Percentiles rank a stretch among this genome's conserved stretches.
Evolutionary conservation across 306 rosid genomes (phyloP).

Genomic region (Lablab purpureus): DNA sequence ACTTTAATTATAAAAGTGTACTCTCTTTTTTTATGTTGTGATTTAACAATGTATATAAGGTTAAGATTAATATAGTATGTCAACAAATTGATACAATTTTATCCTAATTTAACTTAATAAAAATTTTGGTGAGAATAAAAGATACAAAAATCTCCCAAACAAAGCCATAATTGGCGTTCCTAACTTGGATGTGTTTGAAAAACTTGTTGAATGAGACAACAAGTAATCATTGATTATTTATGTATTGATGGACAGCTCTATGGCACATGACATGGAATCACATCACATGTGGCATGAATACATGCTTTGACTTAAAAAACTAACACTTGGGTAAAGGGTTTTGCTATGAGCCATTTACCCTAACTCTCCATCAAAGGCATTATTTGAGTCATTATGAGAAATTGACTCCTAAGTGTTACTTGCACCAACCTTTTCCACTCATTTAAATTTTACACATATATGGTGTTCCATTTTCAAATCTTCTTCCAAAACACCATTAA

Average conservation of each 20-base stretch:
- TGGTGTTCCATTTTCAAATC: not conserved
- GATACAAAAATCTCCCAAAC: no score
- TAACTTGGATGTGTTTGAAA: slow-evolving; percentile 43
- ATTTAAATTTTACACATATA: slow-evolving; percentile 15
- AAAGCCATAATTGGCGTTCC: not conserved
- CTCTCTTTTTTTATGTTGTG: no score
- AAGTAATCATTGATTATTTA: slow-evolving; percentile 39
- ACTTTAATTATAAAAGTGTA: no score
- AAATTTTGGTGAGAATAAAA: no score
- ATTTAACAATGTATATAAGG: no score
- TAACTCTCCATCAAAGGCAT: slow-evolving; percentile 1
- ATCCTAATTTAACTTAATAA: no score
- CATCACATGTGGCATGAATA: slow-evolving; percentile 45
- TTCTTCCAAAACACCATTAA: not conserved
- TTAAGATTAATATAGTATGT: no score
- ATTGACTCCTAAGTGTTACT: slow-evolving; percentile 21
- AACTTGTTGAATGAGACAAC: slow-evolving; percentile 37
- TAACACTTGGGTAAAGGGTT: slow-evolving; percentile 11
- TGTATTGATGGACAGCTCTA: slow-evolving; percentile 37
- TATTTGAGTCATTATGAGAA: slow-evolving; percentile 41
- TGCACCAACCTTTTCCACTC: slow-evolving; percentile 41
- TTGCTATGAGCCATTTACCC: slow-evolving; percentile 21
- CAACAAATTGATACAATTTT: no score
- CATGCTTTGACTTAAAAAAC: slow-evolving; percentile 43
- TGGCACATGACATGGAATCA: slow-evolving; percentile 28